Conservation (phyloP, 2,329 filamentous ascomycete genomes). For the Didymella pinodella region DNA sequence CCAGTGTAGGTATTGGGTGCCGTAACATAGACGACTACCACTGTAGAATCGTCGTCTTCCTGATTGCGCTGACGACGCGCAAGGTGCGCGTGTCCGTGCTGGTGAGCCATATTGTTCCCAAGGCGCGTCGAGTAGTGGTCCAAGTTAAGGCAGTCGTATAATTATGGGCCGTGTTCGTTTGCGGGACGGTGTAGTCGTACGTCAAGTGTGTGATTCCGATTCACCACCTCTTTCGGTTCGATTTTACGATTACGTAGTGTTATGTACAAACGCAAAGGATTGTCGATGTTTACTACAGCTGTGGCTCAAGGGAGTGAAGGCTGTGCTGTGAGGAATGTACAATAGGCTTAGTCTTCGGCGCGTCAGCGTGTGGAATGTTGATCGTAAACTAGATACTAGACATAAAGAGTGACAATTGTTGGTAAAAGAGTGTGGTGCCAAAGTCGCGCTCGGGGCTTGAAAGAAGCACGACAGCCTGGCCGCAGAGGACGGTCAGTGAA, state of each 20-base stretch:
- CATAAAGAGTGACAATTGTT: slow-evolving; percentile 43
- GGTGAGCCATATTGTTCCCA: slow-evolving; percentile 31
- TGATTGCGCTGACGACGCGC: slow-evolving; percentile 40
- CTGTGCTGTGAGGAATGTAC: slow-evolving; percentile 43
- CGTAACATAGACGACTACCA: slow-evolving; percentile 60
- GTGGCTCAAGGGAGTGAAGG: slow-evolving; percentile 36
- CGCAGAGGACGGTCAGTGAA: slow-evolving; percentile 35
- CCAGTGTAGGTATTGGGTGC: slow-evolving; percentile 61
- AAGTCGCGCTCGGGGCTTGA: slow-evolving; percentile 49
- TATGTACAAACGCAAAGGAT: slow-evolving; percentile 27
- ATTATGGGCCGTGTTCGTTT: slow-evolving; percentile 12
- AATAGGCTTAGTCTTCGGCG: slow-evolving; percentile 24
- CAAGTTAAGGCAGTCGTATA: not conserved
- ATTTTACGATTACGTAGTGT: slow-evolving; percentile 37
- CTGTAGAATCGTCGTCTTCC: slow-evolving; percentile 20
- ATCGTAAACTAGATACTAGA: slow-evolving; percentile 39
- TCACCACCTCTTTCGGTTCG: slow-evolving; percentile 22
- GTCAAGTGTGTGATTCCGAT: slow-evolving; percentile 14
- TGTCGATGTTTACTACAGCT: slow-evolving; percentile 34
- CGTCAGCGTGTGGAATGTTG: slow-evolving; percentile 39
- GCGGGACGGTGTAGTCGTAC: slow-evolving; percentile 6
- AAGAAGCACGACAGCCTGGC: slow-evolving; percentile 52
- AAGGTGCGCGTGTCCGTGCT: slow-evolving; percentile 40
- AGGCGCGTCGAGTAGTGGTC: not conserved
- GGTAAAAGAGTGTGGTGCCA: slow-evolving; percentile 47